Base-by-base conservation (phyloP, 1,284 basidiomycete genomes). In the Ustilago lituana region DNA sequence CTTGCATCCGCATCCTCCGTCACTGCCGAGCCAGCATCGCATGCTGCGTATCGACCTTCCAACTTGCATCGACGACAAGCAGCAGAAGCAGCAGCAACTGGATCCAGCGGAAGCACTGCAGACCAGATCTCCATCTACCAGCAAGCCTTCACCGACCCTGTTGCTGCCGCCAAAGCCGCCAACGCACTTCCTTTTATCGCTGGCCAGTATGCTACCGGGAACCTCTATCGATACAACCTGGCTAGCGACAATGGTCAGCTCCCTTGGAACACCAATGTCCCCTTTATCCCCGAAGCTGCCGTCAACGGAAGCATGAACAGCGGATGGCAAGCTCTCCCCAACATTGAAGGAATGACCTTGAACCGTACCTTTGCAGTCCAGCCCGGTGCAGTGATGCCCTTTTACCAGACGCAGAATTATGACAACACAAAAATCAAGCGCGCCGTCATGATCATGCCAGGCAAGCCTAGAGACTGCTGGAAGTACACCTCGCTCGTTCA, bases 301-400 rank as follows among this genome's bases (percentile, higher is more conserved):
- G 73, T 78, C 20, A 50, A 66, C 14, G 67, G 70, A 14, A 55
- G 36, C 31, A 39, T 51, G 4, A 54, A 59, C 8, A 57, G 47
- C 5, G 93, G 93, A 1, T 82, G 77, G 72, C 5, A 59, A 10
- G 50, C 33, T 2, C 35, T 82, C 1, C 79, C 80, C 2, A 27
- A 54, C 0, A 46, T 80, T 9, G 24, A 43, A 4, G 65, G 50
- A 12, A 81, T 80, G 58, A 54, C 60, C 22, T 53, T 82, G 31
- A 76, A 79, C 65, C 57, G 68, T 12, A 69, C 75, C 5, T 43
- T 51, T 22, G 61, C 63, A 5, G 49, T 73, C 11, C 31, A 20
- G 15, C 51, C 60, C 1, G 51, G 37, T 17, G 73, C 64, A 5
- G 53, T 70, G 29, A 54, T 74, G 54, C 80, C 80, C 2, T 76